These are phyloP conservation scores for Cytidiella melzeri DNA, from an alignment of 768 basidiomycete genomes.

Conservation along the genomic window DNA sequence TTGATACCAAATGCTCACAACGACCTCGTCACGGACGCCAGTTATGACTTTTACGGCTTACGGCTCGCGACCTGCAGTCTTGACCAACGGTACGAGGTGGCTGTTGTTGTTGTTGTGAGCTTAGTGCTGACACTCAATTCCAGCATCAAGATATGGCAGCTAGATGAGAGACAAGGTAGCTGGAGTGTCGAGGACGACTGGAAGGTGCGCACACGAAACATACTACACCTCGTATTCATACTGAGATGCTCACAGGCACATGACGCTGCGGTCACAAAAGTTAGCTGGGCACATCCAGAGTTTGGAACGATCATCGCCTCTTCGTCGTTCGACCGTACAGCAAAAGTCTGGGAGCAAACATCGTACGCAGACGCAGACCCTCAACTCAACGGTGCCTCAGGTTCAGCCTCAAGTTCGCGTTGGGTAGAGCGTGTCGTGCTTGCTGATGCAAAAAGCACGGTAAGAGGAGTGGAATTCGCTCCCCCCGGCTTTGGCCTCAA, in stretches of 20 bases:
- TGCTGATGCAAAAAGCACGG: constrained; percentile 79
- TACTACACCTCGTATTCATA: too few species aligned
- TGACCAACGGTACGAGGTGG: constrained; percentile 59
- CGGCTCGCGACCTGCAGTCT: constrained; percentile 75
- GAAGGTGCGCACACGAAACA: constrained; percentile 52
- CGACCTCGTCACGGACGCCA: constrained; percentile 79
- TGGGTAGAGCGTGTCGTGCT: constrained; percentile 76
- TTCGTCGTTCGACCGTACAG: constrained; percentile 83
- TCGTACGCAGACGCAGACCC: constrained; percentile 23
- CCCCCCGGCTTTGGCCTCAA: constrained; percentile 86
- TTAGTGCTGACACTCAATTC: constrained; percentile 3
- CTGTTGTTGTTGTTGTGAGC: constrained; percentile 12
- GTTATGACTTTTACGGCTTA: constrained; percentile 88
- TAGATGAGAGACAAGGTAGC: constrained; percentile 64
- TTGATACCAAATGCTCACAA: constrained; percentile 73
- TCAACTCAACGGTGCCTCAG: constrained; percentile 22
- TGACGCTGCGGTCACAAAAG: constrained; percentile 78
- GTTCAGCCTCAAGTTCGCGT: constrained; percentile 30
- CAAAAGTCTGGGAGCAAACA: constrained; percentile 87
- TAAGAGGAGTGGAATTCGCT: constrained; percentile 81
- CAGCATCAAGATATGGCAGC: constrained; percentile 83
- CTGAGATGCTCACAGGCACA: constrained; percentile 64
- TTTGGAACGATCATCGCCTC: constrained; percentile 86
- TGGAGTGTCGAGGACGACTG: constrained; percentile 87
- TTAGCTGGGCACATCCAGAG: constrained; percentile 91